phyloP scores from a whole-genome alignment of 2,329 filamentous ascomycete genomes.

The Xylariaceae sp. region DNA sequence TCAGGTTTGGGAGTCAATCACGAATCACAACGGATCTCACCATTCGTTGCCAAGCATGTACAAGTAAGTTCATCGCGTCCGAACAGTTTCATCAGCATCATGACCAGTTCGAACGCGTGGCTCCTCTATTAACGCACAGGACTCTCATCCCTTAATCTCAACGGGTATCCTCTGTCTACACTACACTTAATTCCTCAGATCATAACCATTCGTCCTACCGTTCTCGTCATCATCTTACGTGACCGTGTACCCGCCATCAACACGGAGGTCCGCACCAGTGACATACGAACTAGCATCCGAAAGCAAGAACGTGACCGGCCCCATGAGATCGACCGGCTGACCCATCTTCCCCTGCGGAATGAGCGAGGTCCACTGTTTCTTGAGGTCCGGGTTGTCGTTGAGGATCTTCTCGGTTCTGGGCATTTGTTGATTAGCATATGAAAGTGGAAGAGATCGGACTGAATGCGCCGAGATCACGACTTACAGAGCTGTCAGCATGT shows the following conservation, averaged over 20 bases:
- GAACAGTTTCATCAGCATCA: too few relatives aligned
- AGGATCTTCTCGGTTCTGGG: conserved; percentile 85
- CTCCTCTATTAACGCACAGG: neutral
- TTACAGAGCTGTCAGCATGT: conserved; percentile 92
- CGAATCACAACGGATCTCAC: too few relatives aligned
- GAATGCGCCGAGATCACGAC: conserved; percentile 30
- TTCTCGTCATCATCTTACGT: conserved; percentile 45
- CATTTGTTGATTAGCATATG: too few relatives aligned
- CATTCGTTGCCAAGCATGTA: too few relatives aligned
- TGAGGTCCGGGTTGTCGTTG: conserved; percentile 84
- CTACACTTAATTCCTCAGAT: too few relatives aligned
- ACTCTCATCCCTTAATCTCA: too few relatives aligned
- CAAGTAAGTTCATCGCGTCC: too few relatives aligned
- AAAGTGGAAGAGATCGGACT: neutral
- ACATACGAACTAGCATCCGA: conserved; percentile 75
- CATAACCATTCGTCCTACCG: neutral
- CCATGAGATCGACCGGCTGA: conserved; percentile 85
- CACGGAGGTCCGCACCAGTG: conserved; percentile 67
- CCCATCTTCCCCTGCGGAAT: conserved; percentile 96
- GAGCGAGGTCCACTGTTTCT: conserved; percentile 82
- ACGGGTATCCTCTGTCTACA: too few relatives aligned
- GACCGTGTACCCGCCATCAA: conserved; percentile 85
- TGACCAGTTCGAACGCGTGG: too few relatives aligned
- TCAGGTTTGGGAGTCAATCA: too few relatives aligned
- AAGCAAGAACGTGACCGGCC: conserved; percentile 79